These are phyloP conservation scores for Oxytropis ochrocephala DNA, from an alignment of 306 rosid genomes.

Conservation along the genomic window DNA sequence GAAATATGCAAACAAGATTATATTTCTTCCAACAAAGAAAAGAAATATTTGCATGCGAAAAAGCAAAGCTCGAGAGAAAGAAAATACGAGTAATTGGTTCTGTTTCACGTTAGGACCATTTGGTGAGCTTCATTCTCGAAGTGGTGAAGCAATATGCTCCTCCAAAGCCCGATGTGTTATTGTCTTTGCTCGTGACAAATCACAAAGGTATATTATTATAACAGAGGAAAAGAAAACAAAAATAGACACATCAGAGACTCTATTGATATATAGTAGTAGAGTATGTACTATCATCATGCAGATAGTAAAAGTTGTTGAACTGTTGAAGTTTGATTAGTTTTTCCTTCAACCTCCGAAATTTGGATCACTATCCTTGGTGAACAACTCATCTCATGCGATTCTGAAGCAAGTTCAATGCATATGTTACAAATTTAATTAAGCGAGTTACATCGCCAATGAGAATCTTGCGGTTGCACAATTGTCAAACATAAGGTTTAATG, in stretches of 20 bases:
- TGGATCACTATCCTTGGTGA: constrained; percentile 38
- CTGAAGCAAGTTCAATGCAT: constrained; percentile 35
- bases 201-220: neutral
- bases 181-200: constrained; percentile 29
- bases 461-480: constrained; percentile 1
- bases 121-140: constrained; percentile 46
- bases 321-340: constrained; percentile 31
- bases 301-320: constrained; percentile 36
- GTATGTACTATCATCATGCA: constrained; percentile 12
- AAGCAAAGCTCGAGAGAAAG: neutral
- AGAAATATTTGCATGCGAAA: neutral
- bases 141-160: constrained; percentile 35
- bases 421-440: constrained; percentile 1
- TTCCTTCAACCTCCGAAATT: constrained; percentile 51
- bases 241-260: neutral
- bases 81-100: constrained; percentile 50
- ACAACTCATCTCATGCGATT: constrained; percentile 33
- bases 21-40: constrained; percentile 8
- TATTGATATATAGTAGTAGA: neutral
- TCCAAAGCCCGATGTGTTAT: constrained; percentile 28
- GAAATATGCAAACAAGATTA: neutral
- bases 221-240: neutral
- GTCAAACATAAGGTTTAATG: constrained; percentile 15
- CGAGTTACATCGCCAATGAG: neutral
- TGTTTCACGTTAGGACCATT: constrained; percentile 32